These are phyloP conservation scores for Syncephalastrum racemosum DNA, from an alignment of 371 early-diverging fungal species.

Conservation along the genomic window DNA sequence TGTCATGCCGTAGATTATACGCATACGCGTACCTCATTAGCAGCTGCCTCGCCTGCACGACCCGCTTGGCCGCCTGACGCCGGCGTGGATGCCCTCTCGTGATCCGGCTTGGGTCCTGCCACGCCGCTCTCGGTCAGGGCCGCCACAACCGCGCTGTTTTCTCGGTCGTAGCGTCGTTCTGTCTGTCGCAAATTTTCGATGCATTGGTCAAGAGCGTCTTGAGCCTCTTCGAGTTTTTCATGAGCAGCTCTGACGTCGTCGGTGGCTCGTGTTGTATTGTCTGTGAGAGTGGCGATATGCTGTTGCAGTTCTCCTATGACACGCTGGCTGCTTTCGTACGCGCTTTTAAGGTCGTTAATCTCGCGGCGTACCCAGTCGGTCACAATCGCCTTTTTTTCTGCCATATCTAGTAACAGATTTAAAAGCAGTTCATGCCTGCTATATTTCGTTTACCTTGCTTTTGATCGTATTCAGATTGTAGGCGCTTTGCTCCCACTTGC, in stretches of 20 bases:
- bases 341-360: conserved; percentile 20
- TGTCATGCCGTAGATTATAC: not conserved
- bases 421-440: too few species aligned
- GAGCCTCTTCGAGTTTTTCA: conserved; percentile 18
- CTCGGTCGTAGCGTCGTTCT: conserved; percentile 37
- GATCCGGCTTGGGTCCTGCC: conserved; percentile 6
- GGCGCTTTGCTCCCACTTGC: conserved; percentile 1
- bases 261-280: conserved; percentile 12
- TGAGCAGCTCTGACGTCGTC: conserved; percentile 12
- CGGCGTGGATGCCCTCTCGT: not conserved
- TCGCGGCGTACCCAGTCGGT: conserved; percentile 33
- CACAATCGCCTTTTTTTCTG: conserved; percentile 3
- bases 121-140: conserved; percentile 24
- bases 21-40: too few species aligned
- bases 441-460: conserved; percentile 6
- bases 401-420: not conserved
- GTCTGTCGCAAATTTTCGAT: conserved; percentile 18
- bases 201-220: conserved; percentile 27
- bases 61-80: not conserved
- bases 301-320: conserved; percentile 22
- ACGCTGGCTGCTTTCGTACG: conserved; percentile 22
- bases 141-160: conserved; percentile 30
- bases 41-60: too few species aligned
- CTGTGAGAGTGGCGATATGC: conserved; percentile 12
- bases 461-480: conserved; percentile 1